Base-by-base conservation (phyloP, 768 basidiomycete species). In the Inosperma sp. region DNA sequence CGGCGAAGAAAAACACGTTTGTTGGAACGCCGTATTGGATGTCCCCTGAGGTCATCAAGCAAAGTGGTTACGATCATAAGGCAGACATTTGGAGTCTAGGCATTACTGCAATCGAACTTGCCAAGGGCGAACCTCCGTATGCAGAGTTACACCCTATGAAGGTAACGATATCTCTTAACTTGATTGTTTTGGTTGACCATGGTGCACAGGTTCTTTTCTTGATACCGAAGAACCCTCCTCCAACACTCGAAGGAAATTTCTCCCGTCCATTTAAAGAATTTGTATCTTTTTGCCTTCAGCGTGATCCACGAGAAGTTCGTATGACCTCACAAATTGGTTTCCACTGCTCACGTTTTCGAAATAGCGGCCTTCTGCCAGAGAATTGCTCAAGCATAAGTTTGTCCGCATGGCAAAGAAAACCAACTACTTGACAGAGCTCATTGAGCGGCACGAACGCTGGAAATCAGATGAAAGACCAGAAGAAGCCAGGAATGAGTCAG, bases 11-110 rank as follows among this genome's bases (percentile, higher is more conserved):
- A 80, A 98, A 99, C 60, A 99, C 95, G 1, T 97, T 94, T 65
- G 95, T 95, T 26, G 92, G 92, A 23, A 94, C 95, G 14, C 95
- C 95, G 3, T 99, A 98, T 65, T 99, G 96, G 96, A 99, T 99
- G 96, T 93, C 92, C 6, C 96, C 96, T 5, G 96, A 99, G 65
- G 94, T 98, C 19, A 99, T 99, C 74, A 98, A 98, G 67, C 96
- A 99, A 70, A 95, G 93, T 50, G 96, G 96, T 4, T 99, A 99
- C 69, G 96, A 98, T 62, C 88, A 94, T 66, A 98, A 97, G 65
- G 96, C 96, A 13, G 96, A 99, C 68, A 97, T 99, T 42, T 99
- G 96, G 96, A 92, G 88, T 68, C 71, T 99, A 55, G 96, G 95
- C 12, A 95, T 95, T 59, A 99, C 96, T 6, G 90, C 93, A 25